Evolutionary conservation across 192 early-diverging fungal genomes (phyloP).

Genomic region (Paraglomus occultum): DNA sequence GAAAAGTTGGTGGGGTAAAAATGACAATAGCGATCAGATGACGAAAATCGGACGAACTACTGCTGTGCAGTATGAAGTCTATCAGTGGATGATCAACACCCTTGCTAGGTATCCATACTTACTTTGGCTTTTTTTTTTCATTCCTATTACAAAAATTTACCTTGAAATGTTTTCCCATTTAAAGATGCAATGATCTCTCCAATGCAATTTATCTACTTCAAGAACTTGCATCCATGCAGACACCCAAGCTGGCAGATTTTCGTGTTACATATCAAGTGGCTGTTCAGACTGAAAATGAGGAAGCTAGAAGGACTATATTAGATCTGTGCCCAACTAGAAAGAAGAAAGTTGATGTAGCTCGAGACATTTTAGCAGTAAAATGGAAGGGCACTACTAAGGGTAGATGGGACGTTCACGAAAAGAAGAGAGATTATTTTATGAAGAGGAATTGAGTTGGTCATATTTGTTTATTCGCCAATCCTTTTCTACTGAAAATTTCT

Average conservation of each 20-base stretch:
- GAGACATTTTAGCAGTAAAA: constrained; percentile 48
- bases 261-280: constrained; percentile 51
- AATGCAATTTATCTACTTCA: constrained; percentile 51
- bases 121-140: background rate
- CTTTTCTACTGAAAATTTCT: no score
- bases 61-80: constrained; percentile 51
- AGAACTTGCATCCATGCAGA: constrained; percentile 39
- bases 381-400: constrained; percentile 38
- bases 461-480: no score
- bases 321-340: constrained; percentile 46
- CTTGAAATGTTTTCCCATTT: background rate
- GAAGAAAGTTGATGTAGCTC: constrained; percentile 29
- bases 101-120: constrained; percentile 48
- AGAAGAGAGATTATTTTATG: background rate
- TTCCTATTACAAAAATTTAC: background rate
- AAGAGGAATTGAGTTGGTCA: no score
- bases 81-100: constrained; percentile 64
- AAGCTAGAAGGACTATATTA: constrained; percentile 46
- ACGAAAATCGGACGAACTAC: constrained; percentile 38
- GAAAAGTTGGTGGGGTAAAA: constrained; percentile 51
- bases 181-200: constrained; percentile 48
- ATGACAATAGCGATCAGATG: constrained; percentile 2
- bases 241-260: constrained; percentile 47
- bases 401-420: background rate
- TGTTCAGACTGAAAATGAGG: constrained; percentile 49